Percentiles rank a stretch among this genome's conserved stretches.
These are phyloP conservation scores for Akanthomyces muscarius DNA, from an alignment of 2,329 filamentous ascomycete genomes.

Conservation along the genomic window DNA sequence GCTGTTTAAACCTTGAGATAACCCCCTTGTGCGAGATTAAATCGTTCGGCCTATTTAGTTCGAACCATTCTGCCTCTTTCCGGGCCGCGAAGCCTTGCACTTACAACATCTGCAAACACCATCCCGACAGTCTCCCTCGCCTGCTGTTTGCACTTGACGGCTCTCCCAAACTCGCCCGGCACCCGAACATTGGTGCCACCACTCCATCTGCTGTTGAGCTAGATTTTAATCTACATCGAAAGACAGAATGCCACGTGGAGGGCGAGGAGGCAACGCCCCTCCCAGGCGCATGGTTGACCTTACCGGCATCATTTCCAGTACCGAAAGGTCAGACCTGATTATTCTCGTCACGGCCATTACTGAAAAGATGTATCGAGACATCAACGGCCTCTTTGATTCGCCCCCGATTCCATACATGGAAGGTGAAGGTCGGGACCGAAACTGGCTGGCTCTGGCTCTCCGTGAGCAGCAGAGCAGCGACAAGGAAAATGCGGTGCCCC, in stretches of 20 bases:
- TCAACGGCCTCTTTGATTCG: constrained; percentile 50
- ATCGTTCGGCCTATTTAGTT: neutral
- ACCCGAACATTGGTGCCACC: neutral
- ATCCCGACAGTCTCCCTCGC: neutral
- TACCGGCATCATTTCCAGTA: constrained; percentile 43
- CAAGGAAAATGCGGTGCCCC: constrained; percentile 24
- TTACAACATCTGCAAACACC: constrained; percentile 1
- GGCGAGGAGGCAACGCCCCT: constrained; percentile 31
- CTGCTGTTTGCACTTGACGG: neutral
- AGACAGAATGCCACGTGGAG: constrained; percentile 37
- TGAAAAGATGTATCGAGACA: constrained; percentile 51
- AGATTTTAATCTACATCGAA: neutral
- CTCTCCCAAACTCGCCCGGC: neutral
- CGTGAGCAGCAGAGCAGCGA: constrained; percentile 27
- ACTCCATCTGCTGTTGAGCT: constrained; percentile 11
- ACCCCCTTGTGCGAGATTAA: neutral
- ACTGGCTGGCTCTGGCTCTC: constrained; percentile 35
- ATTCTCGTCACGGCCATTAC: constrained; percentile 49
- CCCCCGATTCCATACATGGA: constrained; percentile 33
- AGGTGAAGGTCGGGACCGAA: constrained; percentile 29
- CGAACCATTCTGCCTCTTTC: neutral
- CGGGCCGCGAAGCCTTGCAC: neutral
- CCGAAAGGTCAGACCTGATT: constrained; percentile 51
- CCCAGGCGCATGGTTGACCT: constrained; percentile 48
- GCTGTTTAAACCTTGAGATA: neutral